Evolutionary conservation across 352 stramenopile genomes (phyloP), one percentile per base, ranked within the genome.

Genomic region (Pythium brachiatum): DNA sequence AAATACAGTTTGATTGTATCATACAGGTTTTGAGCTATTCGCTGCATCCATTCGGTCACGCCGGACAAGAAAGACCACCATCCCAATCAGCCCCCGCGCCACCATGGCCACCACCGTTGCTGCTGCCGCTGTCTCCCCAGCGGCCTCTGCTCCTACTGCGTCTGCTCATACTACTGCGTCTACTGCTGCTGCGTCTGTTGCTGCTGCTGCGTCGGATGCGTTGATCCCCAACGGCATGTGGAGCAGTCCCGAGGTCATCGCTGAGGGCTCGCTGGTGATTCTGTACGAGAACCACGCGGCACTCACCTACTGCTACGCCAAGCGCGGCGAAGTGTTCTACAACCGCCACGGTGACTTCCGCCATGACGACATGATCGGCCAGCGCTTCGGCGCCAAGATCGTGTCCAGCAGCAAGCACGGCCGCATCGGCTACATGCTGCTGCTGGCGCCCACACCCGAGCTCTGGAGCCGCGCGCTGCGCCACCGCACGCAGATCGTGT

Each of bases 401-500:
- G 65, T 80, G 39, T 87, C 72, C 16, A 76, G 73, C 51, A 81
- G 83, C 65, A 87, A 89, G 61, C 81, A 83, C 32, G 74, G 74
- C 21, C 75, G 69, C 26, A 92, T 92, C 4, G 98, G 97, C 68
- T 79, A 98, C 39, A 98, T 98, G 71, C 72, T 98, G 31, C 72
- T 99, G 52, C 72, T 99, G 46, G 83, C 94, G 44, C 97, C 97
- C 11, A 99, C 97, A 12, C 92, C 97, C 8, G 97, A 99, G 75
- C 79, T 99, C 23, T 99, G 97, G 97, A 96, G 90, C 57, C 83
- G 84, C n/a, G 86, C 86, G 59, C 65, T 96, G 74, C 83, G 86
- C 57, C 87, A 95, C 54, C 84, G 97, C 59, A 99, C 97, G 27
- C 97, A 99, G 77, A 99, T 99, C 75, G 95, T 99, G 21, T 98